Evolutionary conservation across 371 early-diverging fungal genomes (phyloP).

Genomic region (Chytridiales sp.): DNA sequence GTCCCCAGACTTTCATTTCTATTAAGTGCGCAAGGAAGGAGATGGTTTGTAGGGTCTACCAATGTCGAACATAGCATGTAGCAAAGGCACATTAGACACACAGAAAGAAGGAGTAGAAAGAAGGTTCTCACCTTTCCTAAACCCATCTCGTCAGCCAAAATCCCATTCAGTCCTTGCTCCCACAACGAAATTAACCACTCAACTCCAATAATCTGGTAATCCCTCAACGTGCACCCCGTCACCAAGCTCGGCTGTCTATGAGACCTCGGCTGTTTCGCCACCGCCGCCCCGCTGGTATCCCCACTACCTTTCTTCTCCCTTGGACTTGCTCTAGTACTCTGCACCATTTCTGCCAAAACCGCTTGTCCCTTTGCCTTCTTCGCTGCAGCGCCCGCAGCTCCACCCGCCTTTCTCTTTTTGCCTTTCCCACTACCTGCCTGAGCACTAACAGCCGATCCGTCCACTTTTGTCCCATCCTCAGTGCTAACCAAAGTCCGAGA

Average conservation of each 20-base stretch:
- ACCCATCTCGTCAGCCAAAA: conserved; percentile 98
- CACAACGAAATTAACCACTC: conserved; percentile 98
- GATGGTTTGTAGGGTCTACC: conserved; percentile 94
- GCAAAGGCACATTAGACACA: background rate
- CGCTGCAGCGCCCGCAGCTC: conserved; percentile 12
- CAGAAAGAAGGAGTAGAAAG: background rate
- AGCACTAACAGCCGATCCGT: background rate
- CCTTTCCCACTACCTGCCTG: background rate
- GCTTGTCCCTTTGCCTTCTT: conserved; percentile 32
- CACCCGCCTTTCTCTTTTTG: conserved; percentile 13
- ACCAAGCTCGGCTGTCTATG: conserved; percentile 73
- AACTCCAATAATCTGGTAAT: conserved; percentile 95
- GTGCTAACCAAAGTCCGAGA: background rate
- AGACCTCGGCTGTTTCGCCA: too few relatives aligned
- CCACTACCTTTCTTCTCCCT: background rate
- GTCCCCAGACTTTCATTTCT: conserved; percentile 84
- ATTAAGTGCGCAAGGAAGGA: conserved; percentile 83
- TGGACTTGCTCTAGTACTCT: conserved; percentile 15
- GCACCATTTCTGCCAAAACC: conserved; percentile 10
- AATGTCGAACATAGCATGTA: background rate
- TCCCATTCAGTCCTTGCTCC: conserved; percentile 97
- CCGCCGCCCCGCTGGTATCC: background rate
- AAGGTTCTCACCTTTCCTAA: conserved; percentile 73
- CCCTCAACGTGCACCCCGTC: conserved; percentile 82
- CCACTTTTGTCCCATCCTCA: background rate